A percentile compares a stretch with the other conserved stretches of the same genome.
Conservation (phyloP, 2,329 filamentous ascomycete genomes). For the Trichoderma koningiopsis region DNA sequence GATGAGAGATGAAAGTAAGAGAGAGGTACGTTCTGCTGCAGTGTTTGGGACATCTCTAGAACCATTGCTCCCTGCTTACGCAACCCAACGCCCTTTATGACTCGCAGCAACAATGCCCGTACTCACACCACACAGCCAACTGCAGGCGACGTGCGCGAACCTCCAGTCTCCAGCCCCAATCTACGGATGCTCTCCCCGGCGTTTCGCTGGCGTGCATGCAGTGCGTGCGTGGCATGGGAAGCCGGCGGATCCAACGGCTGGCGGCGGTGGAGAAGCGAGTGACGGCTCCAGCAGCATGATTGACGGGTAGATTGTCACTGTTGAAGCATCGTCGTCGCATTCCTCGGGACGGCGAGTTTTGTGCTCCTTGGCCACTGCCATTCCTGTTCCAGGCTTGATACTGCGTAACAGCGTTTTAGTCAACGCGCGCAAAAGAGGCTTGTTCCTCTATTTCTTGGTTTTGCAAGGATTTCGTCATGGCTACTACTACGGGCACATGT, state of each 20-base stretch:
- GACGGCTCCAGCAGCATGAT: not conserved
- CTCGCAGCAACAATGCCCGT: not conserved
- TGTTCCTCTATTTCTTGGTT: not conserved
- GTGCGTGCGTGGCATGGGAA: not conserved
- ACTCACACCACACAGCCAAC: not conserved
- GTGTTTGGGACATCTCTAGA: not conserved
- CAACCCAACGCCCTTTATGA: not conserved
- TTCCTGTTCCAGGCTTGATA: slow-evolving; percentile 3
- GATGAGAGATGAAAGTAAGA: not conserved
- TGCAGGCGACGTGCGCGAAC: not conserved
- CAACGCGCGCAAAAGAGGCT: not conserved
- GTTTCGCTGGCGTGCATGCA: slow-evolving; percentile 2
- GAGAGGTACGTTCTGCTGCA: not conserved
- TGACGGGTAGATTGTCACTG: not conserved
- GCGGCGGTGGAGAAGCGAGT: slow-evolving; percentile 17
- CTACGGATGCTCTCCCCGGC: slow-evolving; percentile 1
- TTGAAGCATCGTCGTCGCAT: slow-evolving; percentile 16
- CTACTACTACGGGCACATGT: too few species aligned
- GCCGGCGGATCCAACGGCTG: not conserved
- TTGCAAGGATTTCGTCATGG: not conserved
- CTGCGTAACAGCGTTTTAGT: not conserved
- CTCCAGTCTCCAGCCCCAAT: not conserved
- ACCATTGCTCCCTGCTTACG: not conserved
- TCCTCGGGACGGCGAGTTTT: not conserved
- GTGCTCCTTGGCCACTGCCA: not conserved